Conservation (phyloP, 1,284 basidiomycete species). For the Irpex sp. region DNA sequence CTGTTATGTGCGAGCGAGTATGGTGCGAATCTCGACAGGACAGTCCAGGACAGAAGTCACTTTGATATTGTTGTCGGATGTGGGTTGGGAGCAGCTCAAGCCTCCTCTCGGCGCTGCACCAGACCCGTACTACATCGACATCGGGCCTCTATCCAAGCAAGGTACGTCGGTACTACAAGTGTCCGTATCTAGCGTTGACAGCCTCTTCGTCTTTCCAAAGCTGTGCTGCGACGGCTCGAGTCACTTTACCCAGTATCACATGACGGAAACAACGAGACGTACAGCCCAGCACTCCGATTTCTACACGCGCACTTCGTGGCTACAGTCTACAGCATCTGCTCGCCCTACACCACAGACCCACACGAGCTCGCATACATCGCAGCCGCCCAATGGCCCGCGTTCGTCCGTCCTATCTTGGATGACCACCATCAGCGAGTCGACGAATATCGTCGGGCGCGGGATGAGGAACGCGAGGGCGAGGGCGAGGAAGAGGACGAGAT, state of each 20-base stretch:
- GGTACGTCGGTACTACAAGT: slow-evolving; percentile 32
- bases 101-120: slow-evolving; percentile 68
- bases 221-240: slow-evolving; percentile 35
- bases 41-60: slow-evolving; percentile 39
- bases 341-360: slow-evolving; percentile 63
- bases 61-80: slow-evolving; percentile 65
- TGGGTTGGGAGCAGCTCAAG: slow-evolving; percentile 75
- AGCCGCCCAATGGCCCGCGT: slow-evolving; percentile 77
- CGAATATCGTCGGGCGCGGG: neutral
- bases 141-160: slow-evolving; percentile 56
- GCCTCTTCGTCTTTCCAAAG: slow-evolving; percentile 22
- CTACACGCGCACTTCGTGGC: slow-evolving; percentile 69
- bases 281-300: slow-evolving; percentile 50
- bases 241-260: slow-evolving; percentile 23
- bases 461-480: neutral
- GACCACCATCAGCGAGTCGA: slow-evolving; percentile 34
- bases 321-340: slow-evolving; percentile 61
- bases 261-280: slow-evolving; percentile 29
- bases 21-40: slow-evolving; percentile 23
- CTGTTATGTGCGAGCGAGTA: slow-evolving; percentile 1
- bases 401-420: slow-evolving; percentile 63
- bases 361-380: slow-evolving; percentile 75
- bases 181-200: too few species aligned
- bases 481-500: slow-evolving; percentile 6
- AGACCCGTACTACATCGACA: slow-evolving; percentile 74